Evolutionary conservation across 1,284 basidiomycete species (phyloP), one percentile per base, ranked within the genome.

Genomic region (Sporisorium scitamineum): DNA sequence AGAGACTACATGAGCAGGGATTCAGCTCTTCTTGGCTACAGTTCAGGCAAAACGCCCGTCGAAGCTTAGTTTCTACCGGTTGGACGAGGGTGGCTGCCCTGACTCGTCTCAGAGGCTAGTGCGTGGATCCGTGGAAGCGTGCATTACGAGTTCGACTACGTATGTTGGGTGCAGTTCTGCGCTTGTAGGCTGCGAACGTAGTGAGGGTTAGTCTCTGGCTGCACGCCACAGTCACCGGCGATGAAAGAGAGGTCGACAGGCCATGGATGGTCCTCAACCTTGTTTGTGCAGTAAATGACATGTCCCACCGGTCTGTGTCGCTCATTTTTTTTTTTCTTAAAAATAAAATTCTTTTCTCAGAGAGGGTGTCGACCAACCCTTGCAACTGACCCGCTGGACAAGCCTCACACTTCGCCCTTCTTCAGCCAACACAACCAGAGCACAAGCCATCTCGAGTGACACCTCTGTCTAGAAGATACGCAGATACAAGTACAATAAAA

Each of bases 251-350:
- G 37, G 13, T 39, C 18, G 37, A 39, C 37, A 18, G 37, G 13
- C 34, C 34, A 37, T 14, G 34, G 34, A 14, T 37, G 34, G 8
- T 37, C 37, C 37, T 39, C 3, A 39, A 18, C 37, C 13, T n/a
- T 39, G 37, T 3, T 37, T 29, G n/a, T 45, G 68, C 68, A 34
- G 42, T 71, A 71, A 71, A 47, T 71, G 69, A 71, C 69, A 71
- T 71, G 51, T 71, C 62, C 18, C 59, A 27, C 18, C 24, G 9
- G 44, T 10, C 54, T 27, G 24, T 37, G 45, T 34, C 31, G 14
- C 11, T 27, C 10, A 16, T 34, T 45, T 57, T 39, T 31, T 54
- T 50, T 42, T 31, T 27, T 51, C 27, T 27, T 53, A 27, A 26
- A 31, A 31, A 26, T 11, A 59, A 51, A 44, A 44, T 37, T 32